These are phyloP conservation scores for Dactylellina haptotyla DNA, from an alignment of 2,329 filamentous ascomycete genomes.

Conservation along the genomic window DNA sequence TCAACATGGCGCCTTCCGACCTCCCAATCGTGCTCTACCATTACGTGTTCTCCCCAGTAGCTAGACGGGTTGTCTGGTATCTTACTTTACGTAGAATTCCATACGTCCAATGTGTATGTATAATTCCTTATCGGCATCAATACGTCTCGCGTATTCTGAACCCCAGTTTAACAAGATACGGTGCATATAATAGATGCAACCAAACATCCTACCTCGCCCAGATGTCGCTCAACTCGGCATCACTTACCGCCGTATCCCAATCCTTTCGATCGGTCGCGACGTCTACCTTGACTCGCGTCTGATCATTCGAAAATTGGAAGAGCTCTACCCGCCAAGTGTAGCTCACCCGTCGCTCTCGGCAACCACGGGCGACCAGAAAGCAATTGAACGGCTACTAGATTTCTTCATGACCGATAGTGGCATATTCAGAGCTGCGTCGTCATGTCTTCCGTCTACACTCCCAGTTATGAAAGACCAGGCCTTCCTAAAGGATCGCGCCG, in stretches of 20 bases:
- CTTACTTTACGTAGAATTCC: constrained; percentile 72
- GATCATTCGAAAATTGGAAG: constrained; percentile 73
- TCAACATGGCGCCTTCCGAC: constrained; percentile 15
- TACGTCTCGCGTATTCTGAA: background rate
- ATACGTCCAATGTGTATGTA: constrained; percentile 74
- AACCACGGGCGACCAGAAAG: constrained; percentile 62
- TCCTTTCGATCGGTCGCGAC: constrained; percentile 73
- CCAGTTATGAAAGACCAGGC: constrained; percentile 68
- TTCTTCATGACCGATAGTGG: constrained; percentile 64
- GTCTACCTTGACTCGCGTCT: constrained; percentile 76
- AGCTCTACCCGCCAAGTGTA: constrained; percentile 65
- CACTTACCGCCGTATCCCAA: constrained; percentile 74
- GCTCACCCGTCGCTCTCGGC: constrained; percentile 61
- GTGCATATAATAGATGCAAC: constrained; percentile 68
- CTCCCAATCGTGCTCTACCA: constrained; percentile 71
- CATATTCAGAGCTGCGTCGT: constrained; percentile 67
- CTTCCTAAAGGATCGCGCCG: constrained; percentile 70
- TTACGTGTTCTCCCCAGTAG: constrained; percentile 74
- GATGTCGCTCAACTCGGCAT: constrained; percentile 72
- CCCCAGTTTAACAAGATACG: constrained; percentile 18
- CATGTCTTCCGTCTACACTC: constrained; percentile 69
- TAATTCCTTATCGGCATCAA: too few relatives aligned
- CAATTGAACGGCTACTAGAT: constrained; percentile 69
- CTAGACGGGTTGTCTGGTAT: constrained; percentile 73
- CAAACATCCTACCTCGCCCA: constrained; percentile 72